A percentile compares a stretch with the other conserved stretches of the same genome.
Conservation (phyloP, 2,329 filamentous ascomycete genomes). For the Xylaria multiplex region DNA sequence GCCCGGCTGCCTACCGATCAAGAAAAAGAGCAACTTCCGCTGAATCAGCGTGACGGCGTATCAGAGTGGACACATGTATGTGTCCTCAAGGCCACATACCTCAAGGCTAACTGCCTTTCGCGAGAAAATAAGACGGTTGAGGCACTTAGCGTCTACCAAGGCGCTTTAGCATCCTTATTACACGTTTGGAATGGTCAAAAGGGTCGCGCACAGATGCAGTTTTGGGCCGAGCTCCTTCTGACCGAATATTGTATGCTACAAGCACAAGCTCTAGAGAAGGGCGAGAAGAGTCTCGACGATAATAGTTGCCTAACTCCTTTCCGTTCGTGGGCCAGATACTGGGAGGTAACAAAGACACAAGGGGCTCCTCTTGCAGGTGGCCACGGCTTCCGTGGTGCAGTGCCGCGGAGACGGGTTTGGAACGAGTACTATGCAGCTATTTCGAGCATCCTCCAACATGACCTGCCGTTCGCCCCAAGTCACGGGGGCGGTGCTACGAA, state of each 20-base stretch:
- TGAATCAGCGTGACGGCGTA: constrained; percentile 63
- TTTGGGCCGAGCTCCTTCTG: constrained; percentile 82
- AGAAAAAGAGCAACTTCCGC: constrained; percentile 62
- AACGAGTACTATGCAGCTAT: constrained; percentile 83
- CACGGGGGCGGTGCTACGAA: constrained; percentile 54
- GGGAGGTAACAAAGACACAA: constrained; percentile 60
- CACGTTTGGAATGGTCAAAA: constrained; percentile 61
- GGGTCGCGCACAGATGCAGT: constrained; percentile 72
- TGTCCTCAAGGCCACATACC: constrained; percentile 79
- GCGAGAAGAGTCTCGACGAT: constrained; percentile 61
- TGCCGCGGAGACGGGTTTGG: constrained; percentile 78
- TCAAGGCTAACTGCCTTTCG: constrained; percentile 73
- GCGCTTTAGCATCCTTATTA: constrained; percentile 71
- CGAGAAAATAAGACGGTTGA: constrained; percentile 62
- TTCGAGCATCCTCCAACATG: constrained; percentile 77
- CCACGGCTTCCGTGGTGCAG: constrained; percentile 66
- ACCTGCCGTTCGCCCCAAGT: constrained; percentile 68
- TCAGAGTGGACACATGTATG: constrained; percentile 86
- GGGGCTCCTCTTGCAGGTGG: constrained; percentile 61
- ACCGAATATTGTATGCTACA: constrained; percentile 79
- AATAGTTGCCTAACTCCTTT: constrained; percentile 66
- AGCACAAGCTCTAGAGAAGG: constrained; percentile 66
- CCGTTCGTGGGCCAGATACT: constrained; percentile 76
- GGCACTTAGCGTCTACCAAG: constrained; percentile 73
- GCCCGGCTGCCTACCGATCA: constrained; percentile 72